Evolutionary conservation across 495 filamentous ascomycete genomes (phyloP).

Genomic region (Aspergillus bertholletiae): DNA sequence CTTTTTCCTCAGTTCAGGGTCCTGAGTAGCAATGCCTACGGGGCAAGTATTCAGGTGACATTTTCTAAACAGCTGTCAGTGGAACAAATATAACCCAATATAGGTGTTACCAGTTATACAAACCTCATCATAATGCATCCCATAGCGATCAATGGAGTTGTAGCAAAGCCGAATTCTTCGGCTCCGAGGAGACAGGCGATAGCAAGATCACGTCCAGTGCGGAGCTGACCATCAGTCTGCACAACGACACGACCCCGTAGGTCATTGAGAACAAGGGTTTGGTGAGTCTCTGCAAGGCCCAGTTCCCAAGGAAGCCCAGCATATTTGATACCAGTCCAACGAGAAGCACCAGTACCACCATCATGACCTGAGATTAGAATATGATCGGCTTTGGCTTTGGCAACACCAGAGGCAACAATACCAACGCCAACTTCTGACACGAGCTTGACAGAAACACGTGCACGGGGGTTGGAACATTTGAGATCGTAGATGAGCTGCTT

Average conservation of each 20-base stretch:
- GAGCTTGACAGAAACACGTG: conserved; percentile 96
- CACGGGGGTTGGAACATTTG: conserved; percentile 94
- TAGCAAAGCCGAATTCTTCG: conserved; percentile 99
- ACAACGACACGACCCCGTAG: conserved; percentile 95
- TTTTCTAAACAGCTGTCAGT: conserved; percentile 24
- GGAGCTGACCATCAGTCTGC: conserved; percentile 94
- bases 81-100: background rate
- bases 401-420: conserved; percentile 97
- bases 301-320: conserved; percentile 98
- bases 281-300: conserved; percentile 96
- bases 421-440: conserved; percentile 98
- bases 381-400: conserved; percentile 97
- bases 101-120: background rate
- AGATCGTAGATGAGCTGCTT: conserved; percentile 99
- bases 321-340: conserved; percentile 99
- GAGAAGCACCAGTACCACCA: conserved; percentile 94
- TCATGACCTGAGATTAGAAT: conserved; percentile 98
- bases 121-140: conserved; percentile 88
- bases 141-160: conserved; percentile 93
- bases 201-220: conserved; percentile 92
- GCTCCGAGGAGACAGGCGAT: conserved; percentile 96
- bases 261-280: conserved; percentile 98
- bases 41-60: conserved; percentile 80
- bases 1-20: conserved; percentile 91
- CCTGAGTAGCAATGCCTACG: conserved; percentile 95